These are phyloP conservation scores for Didymella sp. DNA, from an alignment of 2,329 filamentous ascomycete species.

Conservation along the genomic window DNA sequence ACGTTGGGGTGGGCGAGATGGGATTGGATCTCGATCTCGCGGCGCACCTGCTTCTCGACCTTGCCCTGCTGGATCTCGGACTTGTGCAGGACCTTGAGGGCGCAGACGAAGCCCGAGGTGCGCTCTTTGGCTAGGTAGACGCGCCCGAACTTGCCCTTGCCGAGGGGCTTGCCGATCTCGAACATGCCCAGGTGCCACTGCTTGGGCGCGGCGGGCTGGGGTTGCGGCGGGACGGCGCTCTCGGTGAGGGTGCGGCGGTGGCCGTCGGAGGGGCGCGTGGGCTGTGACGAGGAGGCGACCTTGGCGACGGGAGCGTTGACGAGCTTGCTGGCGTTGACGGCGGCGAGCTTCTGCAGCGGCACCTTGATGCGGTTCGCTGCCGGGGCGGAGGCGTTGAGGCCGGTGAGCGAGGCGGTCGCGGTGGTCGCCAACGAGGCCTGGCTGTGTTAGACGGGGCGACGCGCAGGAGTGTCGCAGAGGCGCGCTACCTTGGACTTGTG, in stretches of 20 bases:
- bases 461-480: neutral
- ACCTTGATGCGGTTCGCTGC: constrained; percentile 71
- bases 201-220: constrained; percentile 49
- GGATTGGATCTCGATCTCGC: constrained; percentile 89
- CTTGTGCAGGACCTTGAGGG: constrained; percentile 86
- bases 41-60: constrained; percentile 85
- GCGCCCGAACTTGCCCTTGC: constrained; percentile 86
- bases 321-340: constrained; percentile 68
- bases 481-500: constrained; percentile 77
- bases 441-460: constrained; percentile 29
- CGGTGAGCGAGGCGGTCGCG: constrained; percentile 53
- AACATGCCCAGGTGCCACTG: constrained; percentile 92
- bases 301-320: constrained; percentile 59
- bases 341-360: constrained; percentile 82
- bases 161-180: constrained; percentile 84
- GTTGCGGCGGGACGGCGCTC: constrained; percentile 49
- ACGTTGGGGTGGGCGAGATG: constrained; percentile 88
- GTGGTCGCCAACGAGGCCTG: constrained; percentile 50
- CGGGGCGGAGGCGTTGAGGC: constrained; percentile 53
- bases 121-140: constrained; percentile 86
- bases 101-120: constrained; percentile 80
- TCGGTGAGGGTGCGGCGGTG: constrained; percentile 56
- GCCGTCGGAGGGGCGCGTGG: constrained; percentile 52
- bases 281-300: constrained; percentile 70
- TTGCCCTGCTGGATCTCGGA: constrained; percentile 79